Base-by-base conservation (phyloP, 495 filamentous ascomycete genomes). In the Talaromyces thailandensis region DNA sequence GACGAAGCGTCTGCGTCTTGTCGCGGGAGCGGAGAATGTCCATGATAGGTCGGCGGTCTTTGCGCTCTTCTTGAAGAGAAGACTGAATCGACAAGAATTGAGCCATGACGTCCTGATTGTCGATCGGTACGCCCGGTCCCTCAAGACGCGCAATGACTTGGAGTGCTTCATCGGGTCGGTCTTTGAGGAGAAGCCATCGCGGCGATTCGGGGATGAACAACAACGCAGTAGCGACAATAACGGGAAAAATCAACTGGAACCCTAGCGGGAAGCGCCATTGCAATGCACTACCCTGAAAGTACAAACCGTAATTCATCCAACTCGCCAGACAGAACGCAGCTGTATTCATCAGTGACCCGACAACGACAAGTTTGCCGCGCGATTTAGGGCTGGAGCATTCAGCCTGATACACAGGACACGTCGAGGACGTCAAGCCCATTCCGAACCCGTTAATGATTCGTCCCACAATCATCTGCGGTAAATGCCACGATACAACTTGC, bases 201-300 rank as follows among this genome's bases (percentile, higher is more conserved):
- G 70, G 69, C 4, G 71, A 71, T 18, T 76, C 71, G 28, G 71
- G 66, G 0, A 72, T 66, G 26, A 67, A 61, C 2, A 56, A 18
- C 0, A 62, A 3, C 9, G 48, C 45, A 8, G 29, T 26, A 7
- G 28, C 50, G 48, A 81, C 75, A 63, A 74, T 67, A 14, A 75
- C 69, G 26, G 74, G 70, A 61, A 70, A 79, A 12, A 82, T 64
- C 12, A 79, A 69, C 65, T 82, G 81, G 35, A 83, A 77, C 0
- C 70, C 73, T 18, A 83, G 66, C n/a, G 81, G 81, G 58, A 82
- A 76, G 0, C 81, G 69, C 81, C 81, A 83, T 65, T 79, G 76
- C 29, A 61, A 28, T 12, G 59, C 59, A 21, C 70, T 64, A 2
- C 69, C 76, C 3, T 53, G 65, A 40, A 69, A 73, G 26, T 70